Base-by-base conservation (phyloP, 2,329 filamentous ascomycete genomes). In the Ophiosphaerella korrae region DNA sequence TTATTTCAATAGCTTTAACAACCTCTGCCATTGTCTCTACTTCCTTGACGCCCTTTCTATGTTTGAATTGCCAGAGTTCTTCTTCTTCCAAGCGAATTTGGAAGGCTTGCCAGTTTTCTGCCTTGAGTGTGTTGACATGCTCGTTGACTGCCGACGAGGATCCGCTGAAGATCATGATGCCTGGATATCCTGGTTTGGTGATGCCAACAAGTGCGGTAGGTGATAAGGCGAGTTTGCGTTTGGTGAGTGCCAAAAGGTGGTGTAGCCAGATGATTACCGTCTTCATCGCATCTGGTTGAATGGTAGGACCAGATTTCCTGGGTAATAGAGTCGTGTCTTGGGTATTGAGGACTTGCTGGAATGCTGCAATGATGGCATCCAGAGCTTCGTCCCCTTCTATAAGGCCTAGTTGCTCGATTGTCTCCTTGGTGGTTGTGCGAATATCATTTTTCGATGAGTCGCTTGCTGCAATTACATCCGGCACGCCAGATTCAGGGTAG, bases 161-260 rank as follows among this genome's bases (percentile, higher is more conserved):
- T 0, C 77, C 77, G 3, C 73, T 73, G 52, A 76, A 79, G 29
- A 78, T 51, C 52, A 79, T 64, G 4, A 78, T 64, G 12, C 77
- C 77, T 18, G 77, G 77, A 48, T 79, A 78, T 7, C 77, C 77
- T 1, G 77, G 76, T 49, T 79, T 79, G 0, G 77, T 77, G 32
- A 79, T 60, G 12, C 77, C 77, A 2, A 70, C 69, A n/a, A 79
- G 57, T 1, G 67, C 5, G 0, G 77, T 73, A 8, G 60, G 53
- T 1, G 68, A 69, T 9, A 78, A 64, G 6, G 74, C 73, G 35
- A 74, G 71, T 54, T 79, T 79, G 38, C 77, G 74, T 60, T 79
- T 79, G 51, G 71, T 74, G 13, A 74, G 74, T 31, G 76, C 76
- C 45, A 79, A 74, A 7, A 79, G 68, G 44, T 79, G 77, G 38